Conservation (phyloP, 176 grass and related monocot genomes). For the Olyra latifolia region DNA sequence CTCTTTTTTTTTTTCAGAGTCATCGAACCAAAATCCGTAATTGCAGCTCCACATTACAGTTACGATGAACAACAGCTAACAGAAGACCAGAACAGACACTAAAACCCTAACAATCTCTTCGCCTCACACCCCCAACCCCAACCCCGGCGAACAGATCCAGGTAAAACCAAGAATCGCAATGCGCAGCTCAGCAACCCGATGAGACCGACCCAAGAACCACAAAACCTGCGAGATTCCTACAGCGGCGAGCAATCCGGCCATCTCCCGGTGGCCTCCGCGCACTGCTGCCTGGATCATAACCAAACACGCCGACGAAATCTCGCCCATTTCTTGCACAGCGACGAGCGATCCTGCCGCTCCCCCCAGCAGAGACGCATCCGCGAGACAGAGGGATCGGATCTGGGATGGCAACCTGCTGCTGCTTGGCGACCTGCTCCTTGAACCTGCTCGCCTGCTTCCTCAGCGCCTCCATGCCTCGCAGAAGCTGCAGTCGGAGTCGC, state of each 20-base stretch:
- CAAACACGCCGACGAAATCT: slow-evolving; percentile 10
- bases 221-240: neutral
- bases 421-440: slow-evolving; percentile 95
- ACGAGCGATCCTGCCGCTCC: too few relatives aligned
- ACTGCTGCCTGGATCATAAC: neutral
- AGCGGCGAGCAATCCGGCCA: neutral
- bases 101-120: neutral
- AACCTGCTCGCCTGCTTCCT: slow-evolving; percentile 92
- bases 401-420: slow-evolving; percentile 71
- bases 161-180: neutral
- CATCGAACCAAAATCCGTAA: neutral
- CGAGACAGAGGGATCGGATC: slow-evolving; percentile 8
- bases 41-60: neutral
- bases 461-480: slow-evolving; percentile 68
- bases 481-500: neutral
- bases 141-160: neutral
- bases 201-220: neutral
- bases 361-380: neutral
- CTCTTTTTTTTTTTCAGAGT: neutral
- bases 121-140: neutral
- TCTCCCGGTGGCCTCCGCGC: neutral
- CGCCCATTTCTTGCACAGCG: neutral
- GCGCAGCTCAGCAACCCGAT: neutral
- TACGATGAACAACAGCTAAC: neutral
- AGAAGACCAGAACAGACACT: neutral